Conservation (phyloP, 345 rosid genomes). For the Aquilaria sinensis region DNA sequence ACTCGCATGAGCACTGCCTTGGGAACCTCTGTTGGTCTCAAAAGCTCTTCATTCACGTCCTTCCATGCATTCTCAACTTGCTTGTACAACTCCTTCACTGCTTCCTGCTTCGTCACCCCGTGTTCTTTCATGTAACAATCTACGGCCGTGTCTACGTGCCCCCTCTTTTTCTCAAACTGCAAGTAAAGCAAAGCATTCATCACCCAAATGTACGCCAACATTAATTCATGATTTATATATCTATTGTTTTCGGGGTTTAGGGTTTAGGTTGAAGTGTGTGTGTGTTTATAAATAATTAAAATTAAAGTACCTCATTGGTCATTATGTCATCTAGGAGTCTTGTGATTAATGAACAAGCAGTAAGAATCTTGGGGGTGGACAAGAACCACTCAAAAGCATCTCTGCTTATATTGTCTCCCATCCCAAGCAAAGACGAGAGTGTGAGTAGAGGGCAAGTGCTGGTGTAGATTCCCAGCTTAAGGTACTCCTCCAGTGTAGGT, state of each 20-base stretch:
- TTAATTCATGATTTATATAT: neutral
- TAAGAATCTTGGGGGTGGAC: slow-evolving; percentile 5
- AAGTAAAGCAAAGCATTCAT: neutral
- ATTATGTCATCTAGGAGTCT: slow-evolving; percentile 25
- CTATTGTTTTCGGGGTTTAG: neutral
- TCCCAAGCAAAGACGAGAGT: too few relatives aligned
- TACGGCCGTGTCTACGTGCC: neutral
- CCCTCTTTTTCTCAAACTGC: slow-evolving; percentile 9
- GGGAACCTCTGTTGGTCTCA: neutral
- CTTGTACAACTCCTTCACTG: slow-evolving; percentile 3
- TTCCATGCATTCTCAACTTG: slow-evolving; percentile 18
- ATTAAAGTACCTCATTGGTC: slow-evolving; percentile 1
- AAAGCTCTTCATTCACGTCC: slow-evolving; percentile 14
- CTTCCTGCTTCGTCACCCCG: neutral
- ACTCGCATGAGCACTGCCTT: slow-evolving; percentile 10
- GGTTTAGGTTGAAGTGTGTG: too few relatives aligned
- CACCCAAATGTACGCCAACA: neutral
- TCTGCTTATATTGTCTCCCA: too few relatives aligned
- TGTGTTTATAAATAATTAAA: too few relatives aligned
- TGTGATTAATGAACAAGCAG: slow-evolving; percentile 1
- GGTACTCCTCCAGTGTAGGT: neutral
- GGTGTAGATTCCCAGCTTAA: too few relatives aligned
- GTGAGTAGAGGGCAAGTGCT: too few relatives aligned
- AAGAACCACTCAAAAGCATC: neutral
- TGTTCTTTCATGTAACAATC: slow-evolving; percentile 6